Conservation (phyloP, 257 asterid species). For the Lithospermum erythrorhizon region DNA sequence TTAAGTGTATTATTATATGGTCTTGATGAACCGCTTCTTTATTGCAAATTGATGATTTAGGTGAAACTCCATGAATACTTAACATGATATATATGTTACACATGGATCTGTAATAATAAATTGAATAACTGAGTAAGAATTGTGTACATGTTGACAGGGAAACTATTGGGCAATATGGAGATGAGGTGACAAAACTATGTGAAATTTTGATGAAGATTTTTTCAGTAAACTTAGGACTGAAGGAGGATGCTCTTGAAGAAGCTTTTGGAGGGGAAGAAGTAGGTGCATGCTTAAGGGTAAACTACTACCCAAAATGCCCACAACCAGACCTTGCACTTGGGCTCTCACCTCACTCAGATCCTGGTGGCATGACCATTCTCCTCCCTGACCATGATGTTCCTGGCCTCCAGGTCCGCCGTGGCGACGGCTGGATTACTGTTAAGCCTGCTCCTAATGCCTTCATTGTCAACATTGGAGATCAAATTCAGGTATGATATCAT, state of each 20-base stretch:
- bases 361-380: slow-evolving; percentile 81
- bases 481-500: slow-evolving; percentile 44
- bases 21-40: too few species aligned
- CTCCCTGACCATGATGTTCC: slow-evolving; percentile 64
- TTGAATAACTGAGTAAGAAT: not conserved
- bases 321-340: slow-evolving; percentile 87
- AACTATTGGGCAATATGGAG: slow-evolving; percentile 40
- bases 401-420: slow-evolving; percentile 80
- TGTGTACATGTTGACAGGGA: slow-evolving; percentile 24
- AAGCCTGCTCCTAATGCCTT: slow-evolving; percentile 62
- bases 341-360: slow-evolving; percentile 82
- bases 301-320: slow-evolving; percentile 91
- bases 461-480: slow-evolving; percentile 78
- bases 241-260: slow-evolving; percentile 38
- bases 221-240: slow-evolving; percentile 50
- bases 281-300: slow-evolving; percentile 68
- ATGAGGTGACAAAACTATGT: slow-evolving; percentile 44
- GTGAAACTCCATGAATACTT: too few species aligned
- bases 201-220: slow-evolving; percentile 43
- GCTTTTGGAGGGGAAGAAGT: slow-evolving; percentile 61
- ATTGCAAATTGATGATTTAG: too few species aligned
- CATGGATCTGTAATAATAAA: too few species aligned
- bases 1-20: too few species aligned
- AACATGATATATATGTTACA: too few species aligned
- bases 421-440: slow-evolving; percentile 54